Base-by-base conservation (phyloP, 1,284 basidiomycete species). In the Coriolopsis trogii region DNA sequence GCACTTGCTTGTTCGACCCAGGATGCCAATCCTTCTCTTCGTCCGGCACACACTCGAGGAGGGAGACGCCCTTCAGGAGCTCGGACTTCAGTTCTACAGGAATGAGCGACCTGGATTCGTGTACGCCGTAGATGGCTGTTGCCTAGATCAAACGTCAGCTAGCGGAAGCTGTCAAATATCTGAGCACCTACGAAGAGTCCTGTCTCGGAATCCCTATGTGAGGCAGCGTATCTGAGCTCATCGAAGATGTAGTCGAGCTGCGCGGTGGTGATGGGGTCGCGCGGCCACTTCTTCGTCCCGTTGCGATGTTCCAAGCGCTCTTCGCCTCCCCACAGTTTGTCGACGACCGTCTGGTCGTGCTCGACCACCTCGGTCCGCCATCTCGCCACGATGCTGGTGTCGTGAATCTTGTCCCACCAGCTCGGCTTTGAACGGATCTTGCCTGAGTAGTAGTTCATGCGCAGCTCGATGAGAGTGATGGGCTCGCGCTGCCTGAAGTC, bases 151-250 rank as follows among this genome's bases (percentile, higher is more conserved):
- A 8, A 20, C 16, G 7, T n/a, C 12, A 20, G 16, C 5, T 18
- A 10, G 20, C 15, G 21, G 10, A 18, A 12, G 15, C n/a, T n/a
- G 9, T 5, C 12, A 6, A n/a, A 1, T n/a, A 15, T 12, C 16
- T 13, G 33, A 18, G n/a, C n/a, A 25, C 41, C 18, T 5, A 53
- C 68, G 55, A 67, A 72, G 77, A 26, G 28, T 13, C 41, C 41
- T 10, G 41, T 42, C 12, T 6, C 16, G n/a, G n/a, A 15, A 6
- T 42, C 41, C 15, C 26, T 15, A 20, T 15, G 25, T 3, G n/a
- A 26, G 18, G 41, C 41, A 8, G 16, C 16, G 15, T 42, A 42
- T 30, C 24, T 15, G 7, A 42, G 29, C 29, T 42, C 41, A 26
- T 42, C 41, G 18, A 42, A 42, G 25, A 42, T 42, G 26, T 42